phyloP scores from a whole-genome alignment of 352 stramenopile species.

The Globisporangium nagaii region DNA sequence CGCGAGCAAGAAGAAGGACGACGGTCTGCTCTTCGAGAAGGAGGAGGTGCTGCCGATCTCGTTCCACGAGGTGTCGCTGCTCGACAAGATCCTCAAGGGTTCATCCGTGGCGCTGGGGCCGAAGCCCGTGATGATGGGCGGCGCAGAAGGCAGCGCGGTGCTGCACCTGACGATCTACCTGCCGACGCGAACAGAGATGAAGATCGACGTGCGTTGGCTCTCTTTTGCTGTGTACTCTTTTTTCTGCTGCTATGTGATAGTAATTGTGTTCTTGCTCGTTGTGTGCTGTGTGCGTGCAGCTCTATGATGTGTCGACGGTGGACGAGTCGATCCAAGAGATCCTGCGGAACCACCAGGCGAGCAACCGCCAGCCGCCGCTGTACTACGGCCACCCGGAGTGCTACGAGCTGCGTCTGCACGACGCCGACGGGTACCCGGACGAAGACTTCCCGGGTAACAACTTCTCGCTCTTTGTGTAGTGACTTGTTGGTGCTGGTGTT shows the following conservation, averaged over 20 bases:
- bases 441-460: conserved; percentile 84
- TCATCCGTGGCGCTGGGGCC: conserved; percentile 37
- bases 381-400: conserved; percentile 87
- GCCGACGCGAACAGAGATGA: conserved; percentile 80
- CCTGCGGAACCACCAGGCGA: conserved; percentile 60
- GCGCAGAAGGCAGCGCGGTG: conserved; percentile 50
- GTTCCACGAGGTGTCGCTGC: conserved; percentile 59
- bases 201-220: conserved; percentile 66
- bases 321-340: conserved; percentile 87
- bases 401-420: conserved; percentile 82
- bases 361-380: conserved; percentile 50
- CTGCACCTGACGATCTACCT: conserved; percentile 84
- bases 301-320: conserved; percentile 84
- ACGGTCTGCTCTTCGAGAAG: conserved; percentile 64
- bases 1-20: conserved; percentile 16
- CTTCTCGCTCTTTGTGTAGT: too few species aligned
- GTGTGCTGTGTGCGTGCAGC: too few species aligned
- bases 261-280: too few species aligned
- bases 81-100: conserved; percentile 77
- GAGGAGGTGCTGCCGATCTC: conserved; percentile 61
- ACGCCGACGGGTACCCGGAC: conserved; percentile 78
- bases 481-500: too few species aligned
- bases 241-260: conserved; percentile 68
- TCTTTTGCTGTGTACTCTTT: not conserved
- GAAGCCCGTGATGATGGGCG: conserved; percentile 52